Base-by-base conservation (phyloP, 2,329 filamentous ascomycete species). In the Paraconiothyrium brasiliense region DNA sequence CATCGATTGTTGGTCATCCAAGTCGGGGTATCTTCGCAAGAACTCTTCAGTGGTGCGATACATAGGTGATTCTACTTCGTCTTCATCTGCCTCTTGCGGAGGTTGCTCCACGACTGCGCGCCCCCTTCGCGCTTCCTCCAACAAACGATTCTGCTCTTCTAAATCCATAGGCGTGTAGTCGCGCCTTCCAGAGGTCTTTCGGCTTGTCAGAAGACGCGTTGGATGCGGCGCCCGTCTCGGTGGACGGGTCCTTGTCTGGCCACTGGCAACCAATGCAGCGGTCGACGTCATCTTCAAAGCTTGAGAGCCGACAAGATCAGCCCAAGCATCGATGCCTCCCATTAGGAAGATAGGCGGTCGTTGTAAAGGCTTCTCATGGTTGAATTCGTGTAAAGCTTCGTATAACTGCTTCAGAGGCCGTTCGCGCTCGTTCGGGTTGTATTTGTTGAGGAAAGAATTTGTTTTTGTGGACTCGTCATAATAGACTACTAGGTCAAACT, bases 301-400 rank as follows among this genome's bases (percentile, higher is more conserved):
- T 57, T 89, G 85, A 13, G 83, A 80, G 2, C 95, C 94, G 70
- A 97, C 84, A n/a, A 95, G 79, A 70, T 95, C 90, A 20, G 89
- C 81, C 95, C 95, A 99, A 4, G 93, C 92, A 68, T 94, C 88
- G 11, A 99, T 78, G 0, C 95, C 95, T 20, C 95, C 95, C 56
- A 86, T 83, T 1, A 99, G 82, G 35, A 99, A 83, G 58, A 93
- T 91, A 0, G 94, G 94, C 3, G 86, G 85, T 30, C 88, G 84
- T 60, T 88, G 90, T 35, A 97, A 80, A 10, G 90, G 90, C 67
- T 91, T 92, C 16, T 90, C 89, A 60, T 90, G 91, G 67, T 94
- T 97, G 78, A 94, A 96, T 60, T 95, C 89, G 56, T 89, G 89
- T 4, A 99, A 82, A 0, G 94, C 93, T 64, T 93, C 89, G 71